Evolutionary conservation across 2,329 filamentous ascomycete species (phyloP).

Genomic region (Paecilomyces fulvus): DNA sequence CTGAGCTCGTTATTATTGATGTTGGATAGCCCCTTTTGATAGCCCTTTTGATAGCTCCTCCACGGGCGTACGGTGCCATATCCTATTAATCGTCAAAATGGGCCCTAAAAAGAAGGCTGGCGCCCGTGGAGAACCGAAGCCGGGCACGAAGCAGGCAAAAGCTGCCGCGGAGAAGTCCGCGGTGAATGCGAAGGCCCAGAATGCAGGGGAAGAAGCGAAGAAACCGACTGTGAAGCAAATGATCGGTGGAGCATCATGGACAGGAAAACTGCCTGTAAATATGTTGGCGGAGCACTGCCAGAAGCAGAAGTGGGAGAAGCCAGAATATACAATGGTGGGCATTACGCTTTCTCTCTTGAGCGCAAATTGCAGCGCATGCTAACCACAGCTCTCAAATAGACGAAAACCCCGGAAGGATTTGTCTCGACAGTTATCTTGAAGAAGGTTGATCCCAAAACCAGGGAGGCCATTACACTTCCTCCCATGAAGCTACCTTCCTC

Average conservation of each 20-base stretch:
- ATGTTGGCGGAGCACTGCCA: constrained; percentile 90
- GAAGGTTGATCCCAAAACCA: constrained; percentile 68
- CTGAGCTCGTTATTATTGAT: background rate
- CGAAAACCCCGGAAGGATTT: constrained; percentile 63
- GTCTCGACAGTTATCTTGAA: constrained; percentile 74
- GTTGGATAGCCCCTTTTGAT: background rate
- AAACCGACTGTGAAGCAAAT: constrained; percentile 61
- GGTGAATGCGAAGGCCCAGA: constrained; percentile 23
- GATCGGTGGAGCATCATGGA: constrained; percentile 94
- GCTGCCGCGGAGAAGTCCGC: constrained; percentile 25
- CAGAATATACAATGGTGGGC: constrained; percentile 74
- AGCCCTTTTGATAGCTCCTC: constrained; percentile 5
- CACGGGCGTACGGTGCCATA: constrained; percentile 13
- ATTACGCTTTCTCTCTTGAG: background rate
- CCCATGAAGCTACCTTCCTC: constrained; percentile 72
- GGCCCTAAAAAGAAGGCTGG: constrained; percentile 34
- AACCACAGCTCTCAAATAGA: constrained; percentile 27
- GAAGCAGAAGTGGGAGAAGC: constrained; percentile 89
- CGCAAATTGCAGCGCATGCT: background rate
- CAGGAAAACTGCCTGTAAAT: constrained; percentile 90
- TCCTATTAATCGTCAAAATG: constrained; percentile 18
- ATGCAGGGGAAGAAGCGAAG: constrained; percentile 42
- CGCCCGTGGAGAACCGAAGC: constrained; percentile 31
- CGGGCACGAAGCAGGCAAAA: constrained; percentile 33
- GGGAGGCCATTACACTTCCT: constrained; percentile 64